Evolutionary conservation across 108 stramenopile species (phyloP), one percentile per base, ranked within the genome.

Genomic region (Skeletonema marinoi): DNA sequence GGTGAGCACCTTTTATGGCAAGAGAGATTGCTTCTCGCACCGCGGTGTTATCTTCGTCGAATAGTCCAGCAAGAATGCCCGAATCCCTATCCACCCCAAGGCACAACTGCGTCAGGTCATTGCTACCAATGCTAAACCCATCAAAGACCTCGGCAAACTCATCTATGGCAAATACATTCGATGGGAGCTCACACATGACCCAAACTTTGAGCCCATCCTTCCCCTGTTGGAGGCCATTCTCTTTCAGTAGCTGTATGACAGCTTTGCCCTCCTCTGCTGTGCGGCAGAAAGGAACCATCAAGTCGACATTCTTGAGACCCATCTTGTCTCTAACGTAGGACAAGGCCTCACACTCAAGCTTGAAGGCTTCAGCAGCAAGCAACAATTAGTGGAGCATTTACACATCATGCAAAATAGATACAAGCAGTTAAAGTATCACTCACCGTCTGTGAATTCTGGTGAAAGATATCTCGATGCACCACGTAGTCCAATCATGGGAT

Each of bases 111-210:
- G 83, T 84, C 33, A 84, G 44, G 51, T 84, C 83, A 58, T 84
- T 84, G 14, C 79, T 80, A 3, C 83, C 78, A 77, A 84, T 84
- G 42, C 74, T 76, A 25, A 84, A 84, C 14, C 83, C 83, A 56
- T 84, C 83, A 68, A 84, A 84, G 16, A 71, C 42, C 38, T 84
- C 8, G 13, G 83, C 74, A 65, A 84, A 84, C 54, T 84, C 83
- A 39, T 78, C 71, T 4, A 73, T 70, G 8, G 71, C 64, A 70
- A 84, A 65, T 21, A 84, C 79, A 77, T 84, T 84, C 30, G 83
- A 80, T 32, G 83, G 83, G 35, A 84, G 75, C 65, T 84, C 83
- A 54, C 83, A 84, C 83, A 84, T 84, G n/a, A 80, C 74, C 71
- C 67, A 84, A 38, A 84, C 44, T 33, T 84, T 61, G 39, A 84